These are phyloP conservation scores for Ogataea henricii DNA, from an alignment of 805 yeast species.

Conservation along the genomic window DNA sequence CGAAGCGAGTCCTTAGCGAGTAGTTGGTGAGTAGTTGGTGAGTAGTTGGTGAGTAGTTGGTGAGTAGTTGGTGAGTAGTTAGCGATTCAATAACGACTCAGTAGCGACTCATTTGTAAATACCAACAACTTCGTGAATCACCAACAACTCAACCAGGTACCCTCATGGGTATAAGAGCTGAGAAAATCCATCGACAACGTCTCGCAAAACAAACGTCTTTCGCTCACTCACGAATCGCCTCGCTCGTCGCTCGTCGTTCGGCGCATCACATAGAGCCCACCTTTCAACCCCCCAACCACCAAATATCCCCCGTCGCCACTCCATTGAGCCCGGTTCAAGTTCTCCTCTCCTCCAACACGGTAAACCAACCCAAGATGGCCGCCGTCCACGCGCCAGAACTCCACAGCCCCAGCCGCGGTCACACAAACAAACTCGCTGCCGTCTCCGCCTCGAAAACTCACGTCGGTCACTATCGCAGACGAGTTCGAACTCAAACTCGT, in stretches of 20 bases:
- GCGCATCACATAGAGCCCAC: constrained; percentile 18
- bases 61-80: too few species aligned
- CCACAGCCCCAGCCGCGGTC: constrained; percentile 17
- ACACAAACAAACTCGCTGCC: constrained; percentile 18
- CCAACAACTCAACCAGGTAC: too few species aligned
- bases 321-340: constrained; percentile 21
- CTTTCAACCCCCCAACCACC: constrained; percentile 29
- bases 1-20: too few species aligned
- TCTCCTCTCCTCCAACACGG: constrained; percentile 28
- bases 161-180: too few species aligned
- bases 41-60: too few species aligned
- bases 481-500: constrained; percentile 10
- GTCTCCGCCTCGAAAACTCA: constrained; percentile 12
- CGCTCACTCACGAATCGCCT: neutral
- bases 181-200: neutral
- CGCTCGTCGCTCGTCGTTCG: neutral
- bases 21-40: too few species aligned
- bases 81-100: too few species aligned
- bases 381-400: constrained; percentile 39
- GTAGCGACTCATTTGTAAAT: too few species aligned
- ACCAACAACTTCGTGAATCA: too few species aligned
- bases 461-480: constrained; percentile 13
- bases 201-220: neutral
- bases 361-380: constrained; percentile 25
- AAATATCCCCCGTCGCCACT: constrained; percentile 9